Base-by-base conservation (phyloP, 208 protist genomes). In the Leishmania tropica region DNA sequence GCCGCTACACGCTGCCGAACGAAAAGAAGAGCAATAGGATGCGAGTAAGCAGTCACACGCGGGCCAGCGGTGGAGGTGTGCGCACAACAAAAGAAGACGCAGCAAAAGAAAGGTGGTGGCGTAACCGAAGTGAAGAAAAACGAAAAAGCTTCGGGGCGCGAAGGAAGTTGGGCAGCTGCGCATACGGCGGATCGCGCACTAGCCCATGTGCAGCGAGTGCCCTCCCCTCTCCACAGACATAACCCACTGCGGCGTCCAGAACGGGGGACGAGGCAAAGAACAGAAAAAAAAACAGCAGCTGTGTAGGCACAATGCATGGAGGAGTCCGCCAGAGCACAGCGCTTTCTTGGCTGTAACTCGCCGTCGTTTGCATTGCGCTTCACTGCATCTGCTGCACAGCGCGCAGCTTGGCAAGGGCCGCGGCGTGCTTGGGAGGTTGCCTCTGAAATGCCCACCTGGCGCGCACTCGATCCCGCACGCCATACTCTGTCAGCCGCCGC, bases 401-500 rank as follows among this genome's bases (percentile, higher is more conserved):
- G 28, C 91, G 88, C 68, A 96, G 83, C 15, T 85, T 65, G 19
- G 87, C 78, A n/a, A 96, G 87, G 0, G 87, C 84, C 1, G 54
- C 64, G 40, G 87, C 83, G 72, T 90, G 86, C 53, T 81, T 83
- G 67, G 81, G 84, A 2, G 87, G 80, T 62, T 93, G 90, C 82
- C 95, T 95, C 78, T 92, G 92, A 78, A 84, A 96, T 6, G 84
- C 83, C 82, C 81, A 90, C 58, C 53, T 80, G 68, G 88, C 83
- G 1, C 83, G 60, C 56, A 82, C 67, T 7, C 67, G 72, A 37
- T 81, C 79, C 47, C 70, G 47, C 47, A 88, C 74, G 31, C 81
- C 85, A 88, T 91, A 95, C 53, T 95, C 90, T 3, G 81, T 90
- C 42, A 95, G 84, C 17, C 75, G 72, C 40, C 72, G 81, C 75